These are phyloP conservation scores for Arthrinium phaeospermum DNA, from an alignment of 2,329 filamentous ascomycete species.

Conservation along the genomic window DNA sequence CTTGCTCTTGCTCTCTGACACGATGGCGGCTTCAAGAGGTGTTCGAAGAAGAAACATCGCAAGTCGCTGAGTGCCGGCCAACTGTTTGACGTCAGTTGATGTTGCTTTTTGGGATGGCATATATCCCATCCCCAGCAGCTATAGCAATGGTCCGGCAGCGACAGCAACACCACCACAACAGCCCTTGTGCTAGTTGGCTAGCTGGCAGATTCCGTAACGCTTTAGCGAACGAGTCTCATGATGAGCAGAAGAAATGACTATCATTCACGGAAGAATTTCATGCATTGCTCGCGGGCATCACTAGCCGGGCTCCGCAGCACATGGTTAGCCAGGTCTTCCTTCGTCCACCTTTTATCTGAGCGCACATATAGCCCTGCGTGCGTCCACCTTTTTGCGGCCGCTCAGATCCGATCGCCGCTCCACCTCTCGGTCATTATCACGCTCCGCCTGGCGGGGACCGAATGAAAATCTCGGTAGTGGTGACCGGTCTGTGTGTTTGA, in stretches of 20 bases:
- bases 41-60: slow-evolving; percentile 12
- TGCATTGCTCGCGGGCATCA: not conserved
- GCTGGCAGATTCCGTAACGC: not conserved
- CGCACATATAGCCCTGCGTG: not conserved
- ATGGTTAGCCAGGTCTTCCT: not conserved
- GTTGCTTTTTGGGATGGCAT: not conserved
- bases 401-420: slow-evolving; percentile 12
- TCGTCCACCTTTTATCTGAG: not conserved
- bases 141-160: not conserved
- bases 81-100: not conserved
- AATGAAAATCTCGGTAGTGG: not conserved
- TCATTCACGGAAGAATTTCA: not conserved
- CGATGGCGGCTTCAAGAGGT: slow-evolving; percentile 7
- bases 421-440: slow-evolving; percentile 15
- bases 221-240: not conserved
- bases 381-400: not conserved
- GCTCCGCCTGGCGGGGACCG: slow-evolving; percentile 2
- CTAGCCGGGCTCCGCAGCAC: not conserved
- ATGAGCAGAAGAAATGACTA: not conserved
- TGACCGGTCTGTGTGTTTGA: not conserved
- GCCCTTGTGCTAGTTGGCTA: too few relatives aligned
- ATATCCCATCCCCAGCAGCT: not conserved
- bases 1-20: not conserved
- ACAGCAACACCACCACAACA: not conserved
- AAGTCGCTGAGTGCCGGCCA: not conserved